Conservation (phyloP, 345 rosid genomes). For the Cardamine resedifolia region DNA sequence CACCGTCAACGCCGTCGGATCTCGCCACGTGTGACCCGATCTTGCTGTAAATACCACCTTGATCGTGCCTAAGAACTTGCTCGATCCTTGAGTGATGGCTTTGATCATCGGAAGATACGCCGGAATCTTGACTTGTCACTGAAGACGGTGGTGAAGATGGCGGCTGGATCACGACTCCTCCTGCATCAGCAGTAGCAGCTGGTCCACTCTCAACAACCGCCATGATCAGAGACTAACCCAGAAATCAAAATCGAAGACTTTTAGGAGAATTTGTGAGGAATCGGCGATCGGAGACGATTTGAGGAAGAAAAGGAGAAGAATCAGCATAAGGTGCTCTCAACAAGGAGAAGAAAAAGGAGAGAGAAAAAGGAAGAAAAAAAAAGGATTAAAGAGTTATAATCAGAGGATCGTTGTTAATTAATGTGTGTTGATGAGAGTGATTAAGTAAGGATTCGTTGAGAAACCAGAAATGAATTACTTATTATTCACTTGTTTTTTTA, state of each 20-base stretch:
- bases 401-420: conserved; percentile 21
- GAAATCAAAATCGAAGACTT: not conserved
- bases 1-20: conserved; percentile 49
- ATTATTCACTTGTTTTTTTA: not conserved
- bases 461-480: not conserved
- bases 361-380: not conserved
- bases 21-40: conserved; percentile 42
- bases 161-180: conserved; percentile 39
- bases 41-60: conserved; percentile 40
- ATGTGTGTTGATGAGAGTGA: conserved; percentile 19
- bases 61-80: conserved; percentile 34
- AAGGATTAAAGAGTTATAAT: conserved; percentile 4
- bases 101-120: conserved; percentile 48
- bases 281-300: conserved; percentile 23
- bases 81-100: conserved; percentile 42
- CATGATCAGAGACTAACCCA: conserved; percentile 42
- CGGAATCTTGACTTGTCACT: conserved; percentile 45
- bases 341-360: conserved; percentile 6
- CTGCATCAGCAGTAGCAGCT: conserved; percentile 33
- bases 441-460: conserved; percentile 32
- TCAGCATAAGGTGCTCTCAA: conserved; percentile 40
- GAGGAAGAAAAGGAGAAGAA: conserved; percentile 33
- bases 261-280: not conserved
- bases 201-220: conserved; percentile 69
- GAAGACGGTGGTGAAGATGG: conserved; percentile 38